Percentiles rank a stretch among this genome's conserved stretches.
Evolutionary conservation across 2,329 filamentous ascomycete genomes (phyloP).

Genomic region (Cladosporium colombiae): DNA sequence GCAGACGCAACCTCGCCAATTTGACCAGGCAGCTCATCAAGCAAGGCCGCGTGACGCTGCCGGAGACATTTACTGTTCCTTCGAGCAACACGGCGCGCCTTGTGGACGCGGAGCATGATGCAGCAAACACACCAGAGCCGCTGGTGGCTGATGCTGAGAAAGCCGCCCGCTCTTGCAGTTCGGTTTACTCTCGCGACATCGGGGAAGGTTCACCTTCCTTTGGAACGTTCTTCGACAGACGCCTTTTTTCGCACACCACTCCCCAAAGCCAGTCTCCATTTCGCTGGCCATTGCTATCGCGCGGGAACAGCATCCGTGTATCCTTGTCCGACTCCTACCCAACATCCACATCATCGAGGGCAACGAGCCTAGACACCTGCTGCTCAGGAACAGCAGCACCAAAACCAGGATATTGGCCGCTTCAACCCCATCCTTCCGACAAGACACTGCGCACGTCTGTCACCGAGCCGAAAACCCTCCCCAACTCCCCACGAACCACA

Average conservation of each 20-base stretch:
- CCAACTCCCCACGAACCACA: not conserved
- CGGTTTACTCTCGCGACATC: slow-evolving; percentile 2
- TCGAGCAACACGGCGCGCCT: not conserved
- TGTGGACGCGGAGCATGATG: not conserved
- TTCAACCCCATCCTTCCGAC: not conserved
- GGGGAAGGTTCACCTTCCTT: not conserved
- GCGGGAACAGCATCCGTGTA: not conserved
- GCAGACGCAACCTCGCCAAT: not conserved
- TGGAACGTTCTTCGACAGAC: not conserved
- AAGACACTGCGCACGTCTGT: not conserved
- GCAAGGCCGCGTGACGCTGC: not conserved
- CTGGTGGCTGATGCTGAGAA: not conserved
- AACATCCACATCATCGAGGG: not conserved
- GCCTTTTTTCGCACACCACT: not conserved
- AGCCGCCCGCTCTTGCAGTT: not conserved
- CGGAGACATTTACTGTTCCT: no score
- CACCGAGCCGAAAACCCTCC: not conserved
- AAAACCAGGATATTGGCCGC: not conserved
- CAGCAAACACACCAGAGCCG: not conserved
- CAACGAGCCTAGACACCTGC: not conserved
- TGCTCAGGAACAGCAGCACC: not conserved
- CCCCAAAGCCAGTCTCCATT: not conserved
- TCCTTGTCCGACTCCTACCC: not conserved
- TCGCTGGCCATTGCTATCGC: not conserved
- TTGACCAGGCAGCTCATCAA: not conserved